A percentile compares a stretch with the other conserved stretches of the same genome.
phyloP scores from a whole-genome alignment of 768 basidiomycete species.

The Clavaria fumosa region DNA sequence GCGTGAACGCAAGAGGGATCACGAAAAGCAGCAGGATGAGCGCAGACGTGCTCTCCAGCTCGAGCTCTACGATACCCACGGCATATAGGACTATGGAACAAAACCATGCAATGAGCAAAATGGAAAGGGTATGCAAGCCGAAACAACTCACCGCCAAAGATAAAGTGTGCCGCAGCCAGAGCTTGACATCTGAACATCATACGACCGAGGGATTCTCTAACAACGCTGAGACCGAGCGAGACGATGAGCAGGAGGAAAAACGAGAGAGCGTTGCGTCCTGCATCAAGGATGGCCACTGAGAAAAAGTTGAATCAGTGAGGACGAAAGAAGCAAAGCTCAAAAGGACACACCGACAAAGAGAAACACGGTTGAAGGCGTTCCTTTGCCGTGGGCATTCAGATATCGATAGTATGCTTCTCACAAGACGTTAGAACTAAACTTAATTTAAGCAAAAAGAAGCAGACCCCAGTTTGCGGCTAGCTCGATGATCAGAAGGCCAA shows the following conservation, averaged over 20 bases:
- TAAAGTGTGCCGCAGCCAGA: constrained; percentile 72
- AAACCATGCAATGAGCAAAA: constrained; percentile 3
- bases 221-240: constrained; percentile 82
- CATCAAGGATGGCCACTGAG: constrained; percentile 88
- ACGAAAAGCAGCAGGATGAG: constrained; percentile 78
- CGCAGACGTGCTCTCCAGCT: constrained; percentile 81
- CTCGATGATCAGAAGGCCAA: constrained; percentile 79
- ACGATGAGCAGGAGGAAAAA: constrained; percentile 94
- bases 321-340: neutral
- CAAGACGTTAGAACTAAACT: constrained; percentile 7
- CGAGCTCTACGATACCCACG: constrained; percentile 86
- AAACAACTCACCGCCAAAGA: constrained; percentile 68
- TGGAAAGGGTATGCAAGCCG: neutral
- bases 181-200: constrained; percentile 76
- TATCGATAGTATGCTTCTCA: constrained; percentile 78
- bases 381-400: constrained; percentile 73
- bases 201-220: constrained; percentile 71
- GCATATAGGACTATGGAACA: constrained; percentile 64
- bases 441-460: constrained; percentile 10
- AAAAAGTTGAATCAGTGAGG: constrained; percentile 6
- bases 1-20: constrained; percentile 84
- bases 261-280: constrained; percentile 84
- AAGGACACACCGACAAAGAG: constrained; percentile 67
- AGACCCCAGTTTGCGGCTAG: constrained; percentile 86
- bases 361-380: constrained; percentile 68